Evolutionary conservation across 2,329 filamentous ascomycete genomes (phyloP), one percentile per base, ranked within the genome.

Genomic region (Aspergillus sp.): DNA sequence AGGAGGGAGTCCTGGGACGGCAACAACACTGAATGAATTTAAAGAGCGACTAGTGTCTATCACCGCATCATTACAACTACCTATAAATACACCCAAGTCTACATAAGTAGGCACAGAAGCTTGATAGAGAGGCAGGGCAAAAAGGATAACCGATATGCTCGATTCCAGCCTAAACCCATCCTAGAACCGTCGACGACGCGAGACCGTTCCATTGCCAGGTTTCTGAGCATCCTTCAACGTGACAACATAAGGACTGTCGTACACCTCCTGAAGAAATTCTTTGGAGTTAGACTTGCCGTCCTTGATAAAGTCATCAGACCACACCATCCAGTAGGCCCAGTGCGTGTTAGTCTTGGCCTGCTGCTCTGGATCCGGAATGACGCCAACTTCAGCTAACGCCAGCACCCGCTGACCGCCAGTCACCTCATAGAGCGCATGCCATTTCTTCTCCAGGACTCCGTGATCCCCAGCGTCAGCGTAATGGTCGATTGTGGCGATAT

Each of bases 401-500:
- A 56, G 32, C 3, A 56, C 54, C 22, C 54, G 12, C 49, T 56
- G 29, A n/a, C 53, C 53, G 6, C 32, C 50, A n/a, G 46, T 51
- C 11, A 31, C 36, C 18, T 47, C 39, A 22, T 61, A 29, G 7
- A 58, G 52, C 10, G 36, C 49, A 39, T 55, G 16, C 47, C 47
- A 61, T 16, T 61, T 39, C 16, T 47, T 36, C 10, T 29, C 56
- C 11, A 55, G 55, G 11, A 58, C 52, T 3, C 52, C 56, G 24
- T 61, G 55, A 52, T 58, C 59, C 2, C 55, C 59, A 6, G 29
- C 29, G 16, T 55, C 39, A 18, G 55, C 55, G 11, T 60, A 61
- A 16, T 58, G 39, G 22, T 61, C 59, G 24, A 58, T 31, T 11
- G 52, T 58, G 12, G 56, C 59, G 6, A 61, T 58, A 18, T 61